Percentiles rank a stretch among this genome's conserved stretches.
Conservation (phyloP, 176 grass and related monocot species). For the Rhipidocladum racemiflorum region DNA sequence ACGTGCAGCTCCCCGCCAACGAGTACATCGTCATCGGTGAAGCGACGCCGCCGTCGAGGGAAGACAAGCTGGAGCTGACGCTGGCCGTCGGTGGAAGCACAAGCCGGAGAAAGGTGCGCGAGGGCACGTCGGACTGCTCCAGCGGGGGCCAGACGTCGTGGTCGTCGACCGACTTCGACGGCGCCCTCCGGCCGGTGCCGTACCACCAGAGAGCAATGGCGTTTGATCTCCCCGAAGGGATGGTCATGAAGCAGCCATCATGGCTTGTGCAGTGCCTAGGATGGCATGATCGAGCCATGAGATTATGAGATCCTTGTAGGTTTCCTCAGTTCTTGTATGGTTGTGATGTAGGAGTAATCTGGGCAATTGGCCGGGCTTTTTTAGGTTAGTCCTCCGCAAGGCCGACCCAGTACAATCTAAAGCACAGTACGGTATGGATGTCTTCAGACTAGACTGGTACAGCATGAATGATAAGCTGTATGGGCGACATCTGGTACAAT, state of each 20-base stretch:
- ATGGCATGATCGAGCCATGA: conserved; percentile 33
- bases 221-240: conserved; percentile 35
- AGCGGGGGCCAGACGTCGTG: conserved; percentile 28
- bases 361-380: no score
- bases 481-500: no score
- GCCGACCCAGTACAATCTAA: no score
- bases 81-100: conserved; percentile 35
- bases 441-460: no score
- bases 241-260: conserved; percentile 5
- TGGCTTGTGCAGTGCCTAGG: conserved; percentile 50
- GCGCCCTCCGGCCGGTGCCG: neutral
- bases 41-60: neutral
- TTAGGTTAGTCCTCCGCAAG: no score
- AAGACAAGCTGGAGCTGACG: conserved; percentile 51
- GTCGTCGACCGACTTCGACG: conserved; percentile 15
- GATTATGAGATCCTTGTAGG: neutral
- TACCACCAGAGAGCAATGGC: conserved; percentile 18
- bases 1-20: conserved; percentile 38
- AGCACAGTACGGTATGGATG: no score
- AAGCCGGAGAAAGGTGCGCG: conserved; percentile 6
- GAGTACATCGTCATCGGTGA: conserved; percentile 20
- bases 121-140: conserved; percentile 32
- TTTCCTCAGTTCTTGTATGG: neutral
- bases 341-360: neutral
- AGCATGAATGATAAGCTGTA: no score